These are phyloP conservation scores for Metschnikowia kunwiensis DNA, from an alignment of 805 yeast species.

Conservation along the genomic window DNA sequence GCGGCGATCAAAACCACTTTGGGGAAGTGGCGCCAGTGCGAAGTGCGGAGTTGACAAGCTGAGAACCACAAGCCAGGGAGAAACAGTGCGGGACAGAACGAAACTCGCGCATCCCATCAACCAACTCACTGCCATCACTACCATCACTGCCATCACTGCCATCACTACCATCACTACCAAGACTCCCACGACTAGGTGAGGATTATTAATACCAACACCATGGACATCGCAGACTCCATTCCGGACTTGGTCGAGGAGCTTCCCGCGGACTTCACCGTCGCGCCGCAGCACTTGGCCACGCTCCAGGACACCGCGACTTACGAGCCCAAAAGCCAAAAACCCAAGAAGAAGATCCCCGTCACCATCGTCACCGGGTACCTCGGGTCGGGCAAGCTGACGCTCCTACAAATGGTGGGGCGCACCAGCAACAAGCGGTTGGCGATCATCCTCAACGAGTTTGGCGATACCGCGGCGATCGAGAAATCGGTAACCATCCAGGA, in stretches of 20 bases:
- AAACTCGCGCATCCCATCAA: no score
- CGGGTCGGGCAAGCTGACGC: conserved; percentile 92
- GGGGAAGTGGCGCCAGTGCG: no score
- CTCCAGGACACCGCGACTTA: conserved; percentile 4
- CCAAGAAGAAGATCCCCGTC: conserved; percentile 67
- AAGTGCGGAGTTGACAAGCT: no score
- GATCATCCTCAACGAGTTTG: conserved; percentile 88
- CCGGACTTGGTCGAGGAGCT: conserved; percentile 35
- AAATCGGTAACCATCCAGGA: conserved; percentile 71
- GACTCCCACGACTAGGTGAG: no score
- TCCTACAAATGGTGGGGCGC: conserved; percentile 70
- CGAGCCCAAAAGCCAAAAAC: conserved; percentile 3
- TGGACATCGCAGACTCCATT: no score
- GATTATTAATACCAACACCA: no score
- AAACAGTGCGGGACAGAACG: no score
- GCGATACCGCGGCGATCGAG: conserved; percentile 87
- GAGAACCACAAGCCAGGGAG: no score
- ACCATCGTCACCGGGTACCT: conserved; percentile 92
- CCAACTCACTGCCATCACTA: no score
- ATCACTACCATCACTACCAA: no score
- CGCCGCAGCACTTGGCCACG: conserved; percentile 17
- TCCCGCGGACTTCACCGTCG: conserved; percentile 18
- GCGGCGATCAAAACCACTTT: no score
- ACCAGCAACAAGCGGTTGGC: conserved; percentile 76
- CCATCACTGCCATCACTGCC: no score